Conservation (phyloP, 441 rosid species). For the Euphorbia corollata region DNA sequence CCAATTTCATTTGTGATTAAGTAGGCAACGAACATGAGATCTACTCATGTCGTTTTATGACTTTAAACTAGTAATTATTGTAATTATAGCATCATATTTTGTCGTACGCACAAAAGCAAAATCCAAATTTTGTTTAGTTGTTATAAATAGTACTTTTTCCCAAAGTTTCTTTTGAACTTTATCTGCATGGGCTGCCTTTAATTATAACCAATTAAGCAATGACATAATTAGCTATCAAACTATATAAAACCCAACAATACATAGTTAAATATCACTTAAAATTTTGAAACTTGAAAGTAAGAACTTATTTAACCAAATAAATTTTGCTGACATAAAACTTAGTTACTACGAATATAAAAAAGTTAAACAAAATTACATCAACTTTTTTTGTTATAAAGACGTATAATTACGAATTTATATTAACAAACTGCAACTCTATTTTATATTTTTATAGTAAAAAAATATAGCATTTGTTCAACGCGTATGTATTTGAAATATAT, state of each 20-base stretch:
- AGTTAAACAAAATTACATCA: too few species aligned
- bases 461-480: too few species aligned
- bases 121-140: conserved; percentile 6
- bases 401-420: too few species aligned
- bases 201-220: conserved; percentile 2
- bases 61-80: background rate
- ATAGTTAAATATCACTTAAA: background rate
- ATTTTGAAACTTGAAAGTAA: too few species aligned
- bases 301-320: too few species aligned
- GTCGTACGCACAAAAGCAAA: conserved; percentile 15
- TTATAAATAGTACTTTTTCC: background rate
- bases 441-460: too few species aligned
- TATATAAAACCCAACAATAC: background rate
- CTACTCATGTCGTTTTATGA: conserved; percentile 13
- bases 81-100: background rate
- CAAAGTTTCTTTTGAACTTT: conserved; percentile 3
- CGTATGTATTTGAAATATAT: too few species aligned
- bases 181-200: conserved; percentile 17
- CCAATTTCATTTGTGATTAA: background rate
- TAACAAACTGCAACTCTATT: too few species aligned
- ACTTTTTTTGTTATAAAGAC: too few species aligned
- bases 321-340: too few species aligned
- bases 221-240: background rate
- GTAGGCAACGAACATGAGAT: conserved; percentile 12
- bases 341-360: too few species aligned